Evolutionary conservation across 352 stramenopile genomes (phyloP).

Genomic region (Phytopythium mirpurense): DNA sequence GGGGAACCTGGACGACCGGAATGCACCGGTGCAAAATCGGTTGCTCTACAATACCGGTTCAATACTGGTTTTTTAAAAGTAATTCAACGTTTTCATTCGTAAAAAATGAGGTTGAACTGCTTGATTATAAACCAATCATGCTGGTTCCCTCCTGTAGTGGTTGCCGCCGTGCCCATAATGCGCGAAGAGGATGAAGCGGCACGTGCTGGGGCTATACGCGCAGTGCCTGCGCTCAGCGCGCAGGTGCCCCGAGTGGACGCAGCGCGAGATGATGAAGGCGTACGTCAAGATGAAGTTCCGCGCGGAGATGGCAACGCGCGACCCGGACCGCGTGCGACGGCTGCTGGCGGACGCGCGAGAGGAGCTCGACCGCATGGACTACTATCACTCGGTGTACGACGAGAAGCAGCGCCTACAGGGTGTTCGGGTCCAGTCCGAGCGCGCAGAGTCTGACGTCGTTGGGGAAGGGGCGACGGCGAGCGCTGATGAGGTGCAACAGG

Average conservation of each 20-base stretch:
- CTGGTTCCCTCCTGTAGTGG: no score
- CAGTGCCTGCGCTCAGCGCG: conserved; percentile 71
- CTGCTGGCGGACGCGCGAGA: conserved; percentile 61
- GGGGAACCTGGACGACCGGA: conserved; percentile 4
- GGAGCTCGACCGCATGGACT: conserved; percentile 83
- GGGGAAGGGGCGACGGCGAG: not conserved
- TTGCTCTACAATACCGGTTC: no score
- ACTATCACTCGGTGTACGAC: conserved; percentile 81
- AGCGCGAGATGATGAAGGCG: conserved; percentile 80
- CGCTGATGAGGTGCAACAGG: conserved; percentile 8
- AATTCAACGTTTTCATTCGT: no score
- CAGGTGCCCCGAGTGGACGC: conserved; percentile 68
- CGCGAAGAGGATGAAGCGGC: conserved; percentile 13
- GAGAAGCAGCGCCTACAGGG: conserved; percentile 40
- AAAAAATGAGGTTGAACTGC: not conserved
- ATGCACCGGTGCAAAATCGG: not conserved
- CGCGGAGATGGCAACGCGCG: conserved; percentile 36
- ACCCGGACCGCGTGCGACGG: conserved; percentile 46
- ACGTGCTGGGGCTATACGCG: conserved; percentile 60
- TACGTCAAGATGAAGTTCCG: conserved; percentile 82
- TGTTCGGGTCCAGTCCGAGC: not conserved
- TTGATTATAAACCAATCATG: conserved; percentile 19
- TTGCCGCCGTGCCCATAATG: not conserved
- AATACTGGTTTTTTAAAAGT: no score
- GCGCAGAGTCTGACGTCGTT: not conserved